Percentiles rank a stretch among this genome's conserved stretches.
phyloP scores from a whole-genome alignment of 345 rosid genomes.

The Aquilaria malaccensis region DNA sequence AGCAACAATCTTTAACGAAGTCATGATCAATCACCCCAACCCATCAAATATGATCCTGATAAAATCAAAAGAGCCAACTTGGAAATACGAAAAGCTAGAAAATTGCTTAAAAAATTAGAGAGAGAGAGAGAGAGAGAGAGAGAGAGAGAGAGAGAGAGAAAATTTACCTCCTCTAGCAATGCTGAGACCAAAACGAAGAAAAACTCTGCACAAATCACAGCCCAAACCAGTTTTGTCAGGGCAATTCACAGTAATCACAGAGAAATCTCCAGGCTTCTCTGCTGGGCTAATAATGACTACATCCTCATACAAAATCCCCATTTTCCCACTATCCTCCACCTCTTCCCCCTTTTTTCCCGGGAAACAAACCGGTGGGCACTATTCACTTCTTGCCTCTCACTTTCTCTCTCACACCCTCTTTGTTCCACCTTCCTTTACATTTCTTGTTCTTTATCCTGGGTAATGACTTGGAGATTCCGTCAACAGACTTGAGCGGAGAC shows the following conservation, averaged over 20 bases:
- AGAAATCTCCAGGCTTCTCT: conserved; percentile 31
- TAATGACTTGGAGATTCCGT: no score
- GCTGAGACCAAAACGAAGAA: conserved; percentile 55
- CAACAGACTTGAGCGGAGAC: no score
- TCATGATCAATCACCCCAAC: not conserved
- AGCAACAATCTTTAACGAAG: not conserved
- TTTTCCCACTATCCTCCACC: conserved; percentile 7
- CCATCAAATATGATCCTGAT: not conserved
- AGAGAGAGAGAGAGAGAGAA: not conserved
- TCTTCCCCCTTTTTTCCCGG: not conserved
- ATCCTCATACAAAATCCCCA: conserved; percentile 52
- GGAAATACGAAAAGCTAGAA: no score
- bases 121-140: not conserved
- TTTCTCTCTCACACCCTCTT: no score
- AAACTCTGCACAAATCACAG: conserved; percentile 59
- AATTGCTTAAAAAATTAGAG: not conserved
- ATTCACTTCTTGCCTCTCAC: no score
- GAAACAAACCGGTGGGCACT: not conserved
- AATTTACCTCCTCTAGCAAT: conserved; percentile 50
- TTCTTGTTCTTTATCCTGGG: no score
- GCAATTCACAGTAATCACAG: conserved; percentile 56
- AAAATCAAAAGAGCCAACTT: not conserved
- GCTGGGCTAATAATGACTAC: conserved; percentile 40
- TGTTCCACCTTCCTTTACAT: no score
- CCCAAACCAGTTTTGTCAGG: conserved; percentile 72